These are phyloP conservation scores for Chrysoporthe cubensis DNA, from an alignment of 2,329 filamentous ascomycete genomes.

Conservation along the genomic window DNA sequence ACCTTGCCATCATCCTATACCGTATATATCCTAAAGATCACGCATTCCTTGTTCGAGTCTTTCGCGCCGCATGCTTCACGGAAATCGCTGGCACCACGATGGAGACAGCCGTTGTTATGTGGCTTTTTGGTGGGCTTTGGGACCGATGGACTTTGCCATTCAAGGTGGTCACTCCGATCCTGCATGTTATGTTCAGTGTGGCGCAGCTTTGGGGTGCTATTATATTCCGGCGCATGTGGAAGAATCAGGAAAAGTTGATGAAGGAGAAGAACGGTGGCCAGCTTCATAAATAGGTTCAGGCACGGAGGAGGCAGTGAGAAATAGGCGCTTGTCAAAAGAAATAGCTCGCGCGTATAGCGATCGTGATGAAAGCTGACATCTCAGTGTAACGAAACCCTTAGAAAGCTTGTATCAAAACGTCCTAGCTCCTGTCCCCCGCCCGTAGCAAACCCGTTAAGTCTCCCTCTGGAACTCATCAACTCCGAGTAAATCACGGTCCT, in stretches of 20 bases:
- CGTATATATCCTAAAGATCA: slow-evolving; percentile 14
- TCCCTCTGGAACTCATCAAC: neutral
- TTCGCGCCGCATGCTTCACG: slow-evolving; percentile 14
- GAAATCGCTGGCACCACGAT: slow-evolving; percentile 11
- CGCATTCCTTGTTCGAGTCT: slow-evolving; percentile 8
- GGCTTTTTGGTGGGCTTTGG: slow-evolving; percentile 17
- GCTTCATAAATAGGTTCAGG: neutral
- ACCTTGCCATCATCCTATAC: slow-evolving; percentile 19
- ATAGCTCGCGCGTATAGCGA: too few species aligned
- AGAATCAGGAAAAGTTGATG: neutral
- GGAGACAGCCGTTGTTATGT: slow-evolving; percentile 21
- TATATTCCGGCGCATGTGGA: slow-evolving; percentile 16
- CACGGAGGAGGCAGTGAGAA: neutral
- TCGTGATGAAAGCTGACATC: too few species aligned
- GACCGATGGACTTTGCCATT: slow-evolving; percentile 19
- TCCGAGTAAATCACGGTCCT: neutral
- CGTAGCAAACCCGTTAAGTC: neutral
- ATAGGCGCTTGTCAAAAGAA: too few species aligned
- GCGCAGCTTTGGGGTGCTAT: slow-evolving; percentile 20
- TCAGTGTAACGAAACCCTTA: too few species aligned
- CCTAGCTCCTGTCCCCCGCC: neutral
- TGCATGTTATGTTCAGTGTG: slow-evolving; percentile 15
- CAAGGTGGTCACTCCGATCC: slow-evolving; percentile 19
- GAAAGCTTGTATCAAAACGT: too few species aligned
- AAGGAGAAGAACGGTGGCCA: neutral